phyloP scores from a whole-genome alignment of 2,329 filamentous ascomycete genomes.

The Diaporthe citri region DNA sequence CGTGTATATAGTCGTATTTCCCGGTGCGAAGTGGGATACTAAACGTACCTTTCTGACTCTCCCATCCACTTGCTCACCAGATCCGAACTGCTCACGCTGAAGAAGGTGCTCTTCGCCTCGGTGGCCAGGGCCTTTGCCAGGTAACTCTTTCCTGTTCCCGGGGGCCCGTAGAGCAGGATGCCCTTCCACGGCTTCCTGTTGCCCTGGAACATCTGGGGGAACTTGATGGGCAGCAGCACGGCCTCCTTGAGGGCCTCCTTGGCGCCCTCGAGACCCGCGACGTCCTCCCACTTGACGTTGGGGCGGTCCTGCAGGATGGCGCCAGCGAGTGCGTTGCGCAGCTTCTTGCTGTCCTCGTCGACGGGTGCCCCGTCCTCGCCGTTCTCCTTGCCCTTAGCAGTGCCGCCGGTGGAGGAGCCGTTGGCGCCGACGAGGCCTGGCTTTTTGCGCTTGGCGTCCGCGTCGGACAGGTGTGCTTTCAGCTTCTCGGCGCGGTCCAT shows the following conservation, averaged over 20 bases:
- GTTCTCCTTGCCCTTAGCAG: constrained; percentile 69
- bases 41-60: constrained; percentile 88
- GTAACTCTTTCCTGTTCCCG: constrained; percentile 97
- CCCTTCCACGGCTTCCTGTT: constrained; percentile 99
- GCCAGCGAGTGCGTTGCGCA: constrained; percentile 89
- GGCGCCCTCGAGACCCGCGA: constrained; percentile 91
- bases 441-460: constrained; percentile 78
- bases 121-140: constrained; percentile 97
- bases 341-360: constrained; percentile 95
- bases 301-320: constrained; percentile 96
- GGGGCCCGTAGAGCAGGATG: constrained; percentile 94
- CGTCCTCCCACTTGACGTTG: constrained; percentile 98
- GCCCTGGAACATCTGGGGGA: constrained; percentile 94
- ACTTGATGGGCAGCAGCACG: constrained; percentile 97
- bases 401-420: constrained; percentile 73
- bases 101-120: constrained; percentile 98
- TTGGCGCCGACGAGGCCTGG: constrained; percentile 80
- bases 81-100: constrained; percentile 97
- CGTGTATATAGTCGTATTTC: neutral
- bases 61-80: constrained; percentile 99
- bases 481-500: constrained; percentile 99
- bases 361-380: constrained; percentile 70
- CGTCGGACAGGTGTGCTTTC: constrained; percentile 86
- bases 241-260: constrained; percentile 99
- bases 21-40: neutral